Conservation (phyloP, 2,329 filamentous ascomycete species). For the Cyclaneusma minus region DNA sequence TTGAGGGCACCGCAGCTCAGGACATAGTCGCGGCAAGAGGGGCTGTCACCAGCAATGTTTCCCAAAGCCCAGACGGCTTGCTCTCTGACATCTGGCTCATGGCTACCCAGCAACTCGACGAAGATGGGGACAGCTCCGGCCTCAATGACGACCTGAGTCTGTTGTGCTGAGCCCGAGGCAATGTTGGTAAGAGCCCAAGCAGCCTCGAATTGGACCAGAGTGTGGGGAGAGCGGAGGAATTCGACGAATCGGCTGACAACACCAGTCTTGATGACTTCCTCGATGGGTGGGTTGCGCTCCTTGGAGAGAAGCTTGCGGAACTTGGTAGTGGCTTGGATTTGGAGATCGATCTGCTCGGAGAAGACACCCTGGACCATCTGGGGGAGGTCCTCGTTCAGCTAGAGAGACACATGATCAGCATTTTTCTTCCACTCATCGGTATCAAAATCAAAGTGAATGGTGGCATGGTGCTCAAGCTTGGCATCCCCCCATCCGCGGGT, state of each 20-base stretch:
- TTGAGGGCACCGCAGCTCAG: constrained; percentile 80
- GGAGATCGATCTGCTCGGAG: constrained; percentile 94
- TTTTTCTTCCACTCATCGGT: no score
- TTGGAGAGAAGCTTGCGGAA: constrained; percentile 97
- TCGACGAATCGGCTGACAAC: constrained; percentile 96
- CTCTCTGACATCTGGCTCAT: constrained; percentile 93
- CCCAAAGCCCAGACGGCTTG: constrained; percentile 97
- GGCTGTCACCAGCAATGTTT: constrained; percentile 98
- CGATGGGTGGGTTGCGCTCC: constrained; percentile 97
- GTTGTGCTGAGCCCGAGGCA: constrained; percentile 87
- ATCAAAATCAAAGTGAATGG: no score
- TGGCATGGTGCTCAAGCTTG: no score
- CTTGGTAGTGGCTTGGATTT: constrained; percentile 95
- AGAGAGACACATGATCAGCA: no score
- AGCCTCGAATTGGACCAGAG: constrained; percentile 95
- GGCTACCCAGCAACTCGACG: constrained; percentile 86
- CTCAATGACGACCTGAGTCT: constrained; percentile 98
- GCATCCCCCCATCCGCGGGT: no score
- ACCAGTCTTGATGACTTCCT: constrained; percentile 98
- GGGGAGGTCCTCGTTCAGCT: constrained; percentile 96
- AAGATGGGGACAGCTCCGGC: constrained; percentile 97
- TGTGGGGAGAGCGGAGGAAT: constrained; percentile 94
- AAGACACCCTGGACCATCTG: constrained; percentile 98
- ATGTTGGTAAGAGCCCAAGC: constrained; percentile 99
- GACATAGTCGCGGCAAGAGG: constrained; percentile 93